Base-by-base conservation (phyloP, 208 protist genomes). In the Vickermania spadyakhi region DNA sequence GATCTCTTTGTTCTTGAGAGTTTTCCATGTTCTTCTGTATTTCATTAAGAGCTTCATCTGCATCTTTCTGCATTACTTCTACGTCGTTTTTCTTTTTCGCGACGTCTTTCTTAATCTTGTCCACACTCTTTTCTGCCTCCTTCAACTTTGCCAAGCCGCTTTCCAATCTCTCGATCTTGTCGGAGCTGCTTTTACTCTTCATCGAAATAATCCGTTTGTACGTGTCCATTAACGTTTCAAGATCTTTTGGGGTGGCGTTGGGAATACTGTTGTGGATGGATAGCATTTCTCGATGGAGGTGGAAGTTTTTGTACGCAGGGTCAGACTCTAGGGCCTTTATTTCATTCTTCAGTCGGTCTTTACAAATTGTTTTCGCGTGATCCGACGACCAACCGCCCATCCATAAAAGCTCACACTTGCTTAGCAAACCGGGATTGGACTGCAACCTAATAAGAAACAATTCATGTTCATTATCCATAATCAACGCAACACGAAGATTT, bases 11-110 rank as follows among this genome's bases (percentile, higher is more conserved):
- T 66, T 97, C 84, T 59, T 91, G 79, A 1, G 96, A 97, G 51
- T 91, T 66, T 64, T 94, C 76, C 94, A 99, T 98, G 57, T 79
- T 96, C 49, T 82, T 81, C 50, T 94, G 89, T 62, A 99, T 99
- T 53, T 97, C 66, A 53, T 87, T 77, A 49, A 99, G 77, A 27
- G 96, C 95, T 25, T 79, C 67, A 69, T 98, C 94, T 2, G 96
- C 96, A 41, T 94, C 85, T 60, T 89, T 72, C 71, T 99, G 93
- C 85, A 97, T 98, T 58, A 30, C 53, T 58, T 86, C 78, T n/a
- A 98, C 84, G 31, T 94, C 69, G 58, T 78, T 77, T 70, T 96
- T 95, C 68, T 97, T 93, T 30, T 62, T 58, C 13, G 64, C 73
- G 0, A 97, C 97, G 41, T 97, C 87, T 53, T 69, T 69, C 61